phyloP scores from a whole-genome alignment of 495 filamentous ascomycete genomes.

The Talaromyces borbonicus region DNA sequence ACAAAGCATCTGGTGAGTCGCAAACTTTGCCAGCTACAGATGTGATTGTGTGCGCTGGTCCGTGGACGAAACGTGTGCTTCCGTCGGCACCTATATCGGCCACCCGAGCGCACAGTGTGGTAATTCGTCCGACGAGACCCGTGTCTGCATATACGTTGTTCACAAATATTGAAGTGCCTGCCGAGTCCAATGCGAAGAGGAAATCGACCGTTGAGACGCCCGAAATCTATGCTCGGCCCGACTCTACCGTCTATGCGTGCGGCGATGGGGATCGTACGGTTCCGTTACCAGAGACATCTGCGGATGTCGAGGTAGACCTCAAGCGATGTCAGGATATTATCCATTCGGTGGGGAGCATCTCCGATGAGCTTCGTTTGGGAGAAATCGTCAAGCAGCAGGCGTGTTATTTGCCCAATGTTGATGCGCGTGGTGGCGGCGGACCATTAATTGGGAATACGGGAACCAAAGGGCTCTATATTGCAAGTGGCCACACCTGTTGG shows the following conservation, averaged over 20 bases:
- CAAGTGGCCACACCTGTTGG: conserved; percentile 94
- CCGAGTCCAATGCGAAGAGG: conserved; percentile 45
- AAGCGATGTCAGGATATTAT: conserved; percentile 79
- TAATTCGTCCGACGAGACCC: conserved; percentile 61
- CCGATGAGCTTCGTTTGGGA: conserved; percentile 64
- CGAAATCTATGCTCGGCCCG: conserved; percentile 88
- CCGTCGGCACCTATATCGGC: conserved; percentile 70
- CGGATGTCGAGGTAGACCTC: conserved; percentile 68
- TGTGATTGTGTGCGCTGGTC: conserved; percentile 76
- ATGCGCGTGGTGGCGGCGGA: conserved; percentile 48
- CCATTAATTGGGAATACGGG: conserved; percentile 73
- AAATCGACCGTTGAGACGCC: conserved; percentile 61
- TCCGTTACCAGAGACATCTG: conserved; percentile 66
- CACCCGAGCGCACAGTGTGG: conserved; percentile 82
- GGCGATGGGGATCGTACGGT: conserved; percentile 74
- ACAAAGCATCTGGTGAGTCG: conserved; percentile 47
- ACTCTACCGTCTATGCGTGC: conserved; percentile 86
- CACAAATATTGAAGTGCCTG: conserved; percentile 73
- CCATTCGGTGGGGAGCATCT: conserved; percentile 69
- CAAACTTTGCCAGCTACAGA: conserved; percentile 66
- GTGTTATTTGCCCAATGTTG: conserved; percentile 82
- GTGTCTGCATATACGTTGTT: conserved; percentile 86
- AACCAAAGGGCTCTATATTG: conserved; percentile 69
- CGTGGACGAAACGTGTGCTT: conserved; percentile 72
- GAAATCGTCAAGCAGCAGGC: conserved; percentile 76